These are phyloP conservation scores for Lithospermum erythrorhizon DNA, from an alignment of 257 asterid species.

Conservation along the genomic window DNA sequence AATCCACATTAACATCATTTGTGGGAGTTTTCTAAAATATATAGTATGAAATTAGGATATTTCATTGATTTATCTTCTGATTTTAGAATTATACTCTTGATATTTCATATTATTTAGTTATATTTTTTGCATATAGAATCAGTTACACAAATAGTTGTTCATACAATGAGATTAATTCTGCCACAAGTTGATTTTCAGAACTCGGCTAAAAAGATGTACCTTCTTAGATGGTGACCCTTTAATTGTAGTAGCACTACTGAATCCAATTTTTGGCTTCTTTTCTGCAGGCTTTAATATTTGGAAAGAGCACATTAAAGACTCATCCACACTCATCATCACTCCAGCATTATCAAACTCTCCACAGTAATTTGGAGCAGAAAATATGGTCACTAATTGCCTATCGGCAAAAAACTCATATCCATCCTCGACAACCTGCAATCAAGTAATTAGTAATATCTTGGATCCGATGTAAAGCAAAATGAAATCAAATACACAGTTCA, in stretches of 20 bases:
- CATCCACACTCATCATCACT: conserved; percentile 83
- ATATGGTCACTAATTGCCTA: conserved; percentile 67
- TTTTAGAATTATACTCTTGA: too few relatives aligned
- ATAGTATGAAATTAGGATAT: too few relatives aligned
- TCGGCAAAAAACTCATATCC: conserved; percentile 85
- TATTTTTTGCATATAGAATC: too few relatives aligned
- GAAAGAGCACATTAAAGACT: conserved; percentile 77
- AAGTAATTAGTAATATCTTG: background rate
- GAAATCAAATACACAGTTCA: background rate
- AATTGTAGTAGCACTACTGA: conserved; percentile 47
- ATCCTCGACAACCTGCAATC: conserved; percentile 60
- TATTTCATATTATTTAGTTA: too few relatives aligned
- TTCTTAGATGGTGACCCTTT: conserved; percentile 50
- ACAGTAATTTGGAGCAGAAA: conserved; percentile 78
- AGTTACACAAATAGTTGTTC: too few relatives aligned
- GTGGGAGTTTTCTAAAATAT: too few relatives aligned
- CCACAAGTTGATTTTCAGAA: too few relatives aligned
- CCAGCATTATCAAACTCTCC: conserved; percentile 81
- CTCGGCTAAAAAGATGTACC: conserved; percentile 21
- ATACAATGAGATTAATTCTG: too few relatives aligned
- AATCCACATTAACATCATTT: too few relatives aligned
- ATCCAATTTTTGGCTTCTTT: conserved; percentile 59
- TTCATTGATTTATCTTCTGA: too few relatives aligned
- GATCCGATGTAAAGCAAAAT: background rate
- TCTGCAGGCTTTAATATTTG: conserved; percentile 74